Evolutionary conservation across 2,329 filamentous ascomycete genomes (phyloP), one percentile per base, ranked within the genome.

Genomic region (Dothideomycetes sp.): DNA sequence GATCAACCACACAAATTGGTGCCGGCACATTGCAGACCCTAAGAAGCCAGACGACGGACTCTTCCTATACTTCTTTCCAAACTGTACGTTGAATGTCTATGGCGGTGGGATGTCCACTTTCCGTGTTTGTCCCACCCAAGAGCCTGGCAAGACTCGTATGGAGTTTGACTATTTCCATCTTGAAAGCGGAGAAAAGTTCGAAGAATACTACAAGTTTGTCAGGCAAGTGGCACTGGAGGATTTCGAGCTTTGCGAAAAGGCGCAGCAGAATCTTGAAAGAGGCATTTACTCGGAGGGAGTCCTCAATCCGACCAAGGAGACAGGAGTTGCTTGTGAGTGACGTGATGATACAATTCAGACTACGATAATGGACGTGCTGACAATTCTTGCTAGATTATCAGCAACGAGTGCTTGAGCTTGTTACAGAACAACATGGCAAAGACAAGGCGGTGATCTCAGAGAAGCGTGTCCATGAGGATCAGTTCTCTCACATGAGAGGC

Each of bases 161-260:
- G 70, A 75, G 47, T 76, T 76, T 43, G 72, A 75, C 48, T 76
- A 76, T 45, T 75, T 73, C 46, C 69, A 75, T 42, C 47, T 61
- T 19, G 66, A 64, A 24, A 59, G 56, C 0, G 68, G 64, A 5
- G 64, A 71, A n/a, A 66, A 68, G 34, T 75, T 75, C 44, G 69
- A 74, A 42, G 44, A 44, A 15, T 75, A 75, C 46, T 75, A 62
- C 49, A 68, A 65, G 31, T 75, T 75, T 38, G 69, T 74, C 3
- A 59, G 72, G 3, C 70, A 72, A 45, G 72, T 76, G 3, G 71
- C 71, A 0, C 51, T 72, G 42, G 72, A 75, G 45, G 72, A 75
- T 42, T 74, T 64, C 45, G 72, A 75, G 52, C 57, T 75, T 1
- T 76, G 72, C 47, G 72, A 75, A 52, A 70, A 65, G 37, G 69